Conservation (phyloP, 768 basidiomycete species). For the Clitopilus hobsonii region DNA sequence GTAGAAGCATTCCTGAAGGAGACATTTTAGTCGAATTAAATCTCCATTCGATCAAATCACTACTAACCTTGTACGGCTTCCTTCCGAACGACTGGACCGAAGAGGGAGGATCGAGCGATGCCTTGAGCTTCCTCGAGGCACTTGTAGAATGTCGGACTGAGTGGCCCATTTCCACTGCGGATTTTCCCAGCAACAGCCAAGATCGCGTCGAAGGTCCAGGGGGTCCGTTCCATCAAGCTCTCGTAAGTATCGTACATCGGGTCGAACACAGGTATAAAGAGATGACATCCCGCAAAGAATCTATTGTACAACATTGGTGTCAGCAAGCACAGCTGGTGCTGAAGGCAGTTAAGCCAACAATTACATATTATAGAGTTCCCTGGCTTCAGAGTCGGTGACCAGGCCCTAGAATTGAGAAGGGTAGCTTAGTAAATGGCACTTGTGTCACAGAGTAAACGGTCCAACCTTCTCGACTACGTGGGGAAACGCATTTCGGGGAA, state of each 20-base stretch:
- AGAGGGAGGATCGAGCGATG: constrained; percentile 89
- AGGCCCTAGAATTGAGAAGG: constrained; percentile 54
- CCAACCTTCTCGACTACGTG: constrained; percentile 83
- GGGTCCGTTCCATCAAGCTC: constrained; percentile 84
- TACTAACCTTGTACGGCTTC: constrained; percentile 86
- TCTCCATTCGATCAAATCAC: constrained; percentile 7
- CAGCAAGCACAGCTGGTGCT: constrained; percentile 22
- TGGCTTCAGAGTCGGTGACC: constrained; percentile 79
- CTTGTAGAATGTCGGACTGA: constrained; percentile 82
- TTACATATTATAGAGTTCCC: constrained; percentile 91
- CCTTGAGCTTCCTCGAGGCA: constrained; percentile 94
- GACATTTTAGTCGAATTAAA: constrained; percentile 12
- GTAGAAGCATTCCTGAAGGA: constrained; percentile 74
- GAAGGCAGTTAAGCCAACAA: constrained; percentile 21
- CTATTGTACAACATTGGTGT: constrained; percentile 45
- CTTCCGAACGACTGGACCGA: constrained; percentile 90
- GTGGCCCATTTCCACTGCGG: constrained; percentile 82
- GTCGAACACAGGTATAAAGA: constrained; percentile 95
- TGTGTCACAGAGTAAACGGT: constrained; percentile 1
- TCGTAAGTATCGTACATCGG: constrained; percentile 92
- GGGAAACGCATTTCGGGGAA: constrained; percentile 81
- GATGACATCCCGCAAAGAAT: constrained; percentile 94
- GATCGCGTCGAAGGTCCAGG: constrained; percentile 94
- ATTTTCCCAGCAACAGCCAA: constrained; percentile 91
- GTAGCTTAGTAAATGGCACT: constrained; percentile 1